Evolutionary conservation across 495 filamentous ascomycete genomes (phyloP).

Genomic region (Penicillium coffeae): DNA sequence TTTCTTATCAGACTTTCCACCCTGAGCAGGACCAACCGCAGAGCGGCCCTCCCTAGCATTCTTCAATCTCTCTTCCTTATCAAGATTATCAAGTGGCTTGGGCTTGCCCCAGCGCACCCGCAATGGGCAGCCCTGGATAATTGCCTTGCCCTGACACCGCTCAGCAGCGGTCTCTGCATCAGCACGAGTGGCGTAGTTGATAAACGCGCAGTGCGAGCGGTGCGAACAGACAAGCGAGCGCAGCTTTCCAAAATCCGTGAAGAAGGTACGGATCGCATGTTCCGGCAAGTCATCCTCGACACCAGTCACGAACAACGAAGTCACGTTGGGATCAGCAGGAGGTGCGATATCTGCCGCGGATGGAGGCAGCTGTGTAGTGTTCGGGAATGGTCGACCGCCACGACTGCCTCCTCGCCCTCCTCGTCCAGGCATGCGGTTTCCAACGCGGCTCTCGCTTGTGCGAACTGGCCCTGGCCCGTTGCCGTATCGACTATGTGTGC

Average conservation of each 20-base stretch:
- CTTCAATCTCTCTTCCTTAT: slow-evolving; percentile 70
- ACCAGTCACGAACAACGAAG: slow-evolving; percentile 88
- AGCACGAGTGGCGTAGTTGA: slow-evolving; percentile 83
- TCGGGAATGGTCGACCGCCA: slow-evolving; percentile 60
- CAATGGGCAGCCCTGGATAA: slow-evolving; percentile 80
- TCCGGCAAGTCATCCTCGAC: slow-evolving; percentile 96
- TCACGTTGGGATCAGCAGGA: slow-evolving; percentile 77
- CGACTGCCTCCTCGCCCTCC: slow-evolving; percentile 46
- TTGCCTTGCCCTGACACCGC: slow-evolving; percentile 80
- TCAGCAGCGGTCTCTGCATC: slow-evolving; percentile 79
- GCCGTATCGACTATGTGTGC: slow-evolving; percentile 42
- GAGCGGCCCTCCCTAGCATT: slow-evolving; percentile 72
- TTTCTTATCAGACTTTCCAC: slow-evolving; percentile 26
- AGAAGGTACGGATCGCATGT: slow-evolving; percentile 83
- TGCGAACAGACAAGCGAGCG: slow-evolving; percentile 91
- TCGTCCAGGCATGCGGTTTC: slow-evolving; percentile 36
- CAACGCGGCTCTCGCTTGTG: slow-evolving; percentile 50
- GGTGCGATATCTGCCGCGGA: slow-evolving; percentile 78
- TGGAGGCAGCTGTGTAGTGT: slow-evolving; percentile 70
- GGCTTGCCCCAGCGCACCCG: slow-evolving; percentile 89
- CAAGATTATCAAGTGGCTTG: slow-evolving; percentile 83
- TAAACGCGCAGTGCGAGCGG: slow-evolving; percentile 92
- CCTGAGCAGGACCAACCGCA: slow-evolving; percentile 34
- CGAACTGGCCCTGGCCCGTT: slow-evolving; percentile 60
- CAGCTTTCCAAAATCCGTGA: slow-evolving; percentile 79